Evolutionary conservation across 257 asterid species (phyloP), one percentile per base, ranked within the genome.

Genomic region (Ehretia macrophylla): DNA sequence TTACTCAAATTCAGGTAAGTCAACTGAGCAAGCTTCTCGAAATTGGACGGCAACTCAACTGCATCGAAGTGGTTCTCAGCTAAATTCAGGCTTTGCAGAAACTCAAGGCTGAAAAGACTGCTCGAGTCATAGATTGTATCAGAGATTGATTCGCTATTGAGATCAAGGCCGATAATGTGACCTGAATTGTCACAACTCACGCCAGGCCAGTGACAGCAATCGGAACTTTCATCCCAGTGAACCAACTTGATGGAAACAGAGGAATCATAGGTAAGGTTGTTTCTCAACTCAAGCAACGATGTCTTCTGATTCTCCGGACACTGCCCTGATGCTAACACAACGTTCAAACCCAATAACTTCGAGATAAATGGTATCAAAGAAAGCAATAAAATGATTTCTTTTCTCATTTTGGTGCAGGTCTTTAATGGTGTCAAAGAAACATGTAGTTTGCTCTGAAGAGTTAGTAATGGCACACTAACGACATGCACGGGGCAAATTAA

Each of bases 301-400:
- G 65, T 51, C 44, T 75, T 68, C 56, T 87, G 85, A 55, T 76
- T 72, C 0, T 69, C 57, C 27, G 57, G 73, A 49, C 96, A 81
- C 70, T 81, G 85, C 35, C 35, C 35, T 27, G 35, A 27, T 27
- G 35, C 35, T 27, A 27, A 3, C 35, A 27, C 35, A 27, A 27
- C 35, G 6, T 27, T 27, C 35, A 27, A 27, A 27, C 35, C n/a
- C n/a, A n/a, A n/a, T n/a, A n/a, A n/a, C n/a, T n/a, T n/a, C n/a
- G n/a, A n/a, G n/a, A n/a, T n/a, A n/a, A n/a, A n/a, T n/a, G n/a
- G n/a, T n/a, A 27, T 27, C 6, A 27, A 27, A 27, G 35, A 27
- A 3, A 27, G 35, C 3, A 27, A 27, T 27, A 27, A 3, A 27
- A 27, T 27, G 35, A 27, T 27, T 27, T 27, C 35, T 27, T 27